Base-by-base conservation (phyloP, 2,329 filamentous ascomycete species). In the Verticillium zaregamsianum region DNA sequence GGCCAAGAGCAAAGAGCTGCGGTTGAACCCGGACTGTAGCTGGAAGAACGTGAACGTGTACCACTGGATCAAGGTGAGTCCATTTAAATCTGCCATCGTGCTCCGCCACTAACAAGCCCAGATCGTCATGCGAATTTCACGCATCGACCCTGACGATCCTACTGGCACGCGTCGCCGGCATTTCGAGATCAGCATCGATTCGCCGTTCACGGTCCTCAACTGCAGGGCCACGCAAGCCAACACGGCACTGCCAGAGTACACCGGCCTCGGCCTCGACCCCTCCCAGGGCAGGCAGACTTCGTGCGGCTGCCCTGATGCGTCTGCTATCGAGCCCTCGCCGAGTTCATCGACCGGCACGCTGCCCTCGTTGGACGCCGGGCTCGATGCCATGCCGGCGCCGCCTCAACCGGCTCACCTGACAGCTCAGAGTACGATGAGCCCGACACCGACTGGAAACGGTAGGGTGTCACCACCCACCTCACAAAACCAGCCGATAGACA, bases 131-230 rank as follows among this genome's bases (percentile, higher is more conserved):
- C 90, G 93, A 59, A 88, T 97, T 56, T 97, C 93, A 33, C 92
- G 92, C 68, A 80, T 90, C 15, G 93, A 97, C 68, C 85, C 88
- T 45, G 86, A 89, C 12, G 91, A 96, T 69, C 88, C 92, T 0
- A 81, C 80, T 1, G 83, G 83, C 39, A 83, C 80, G 65, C 93
- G 93, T 71, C 86, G 93, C 65, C 86, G 93, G 37, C 93, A 97
- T 72, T 97, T 96, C 68, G 93, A 97, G 74, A 97, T 97, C 69
- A 96, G 92, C 67, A 97, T 97, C 68, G 93, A 97, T 76, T 97
- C 93, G 1, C 93, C 93, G 1, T 94, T 97, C 72, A 94, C 94
- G 64, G 92, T 97, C 55, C 89, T 97, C 57, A 94, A 93, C 65
- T 97, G 93, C 78, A 91, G 91, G 65, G 93, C 93, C n/a, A 96